Evolutionary conservation across 2,329 filamentous ascomycete species (phyloP).

Genomic region (Claviceps digitariae): DNA sequence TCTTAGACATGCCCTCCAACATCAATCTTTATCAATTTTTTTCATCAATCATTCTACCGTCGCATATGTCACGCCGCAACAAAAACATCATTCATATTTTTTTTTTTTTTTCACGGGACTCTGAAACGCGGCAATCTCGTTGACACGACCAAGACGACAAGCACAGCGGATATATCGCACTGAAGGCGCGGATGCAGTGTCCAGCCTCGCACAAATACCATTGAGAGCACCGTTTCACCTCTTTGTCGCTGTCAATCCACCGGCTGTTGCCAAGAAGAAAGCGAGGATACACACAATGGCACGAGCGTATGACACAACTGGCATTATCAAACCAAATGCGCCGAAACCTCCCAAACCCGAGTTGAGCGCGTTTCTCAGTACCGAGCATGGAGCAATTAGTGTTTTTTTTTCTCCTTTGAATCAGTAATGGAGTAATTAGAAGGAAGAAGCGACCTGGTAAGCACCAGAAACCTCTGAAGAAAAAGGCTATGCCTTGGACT

Average conservation of each 20-base stretch:
- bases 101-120: too few species aligned
- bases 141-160: not conserved
- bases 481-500: not conserved
- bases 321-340: conserved; percentile 21
- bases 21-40: not conserved
- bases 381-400: not conserved
- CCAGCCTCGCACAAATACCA: not conserved
- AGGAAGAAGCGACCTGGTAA: not conserved
- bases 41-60: not conserved
- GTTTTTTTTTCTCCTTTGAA: not conserved
- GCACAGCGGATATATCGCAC: not conserved
- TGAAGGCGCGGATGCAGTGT: not conserved
- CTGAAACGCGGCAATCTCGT: not conserved
- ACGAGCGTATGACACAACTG: conserved; percentile 25
- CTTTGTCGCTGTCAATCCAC: not conserved
- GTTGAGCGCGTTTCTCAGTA: not conserved
- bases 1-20: conserved; percentile 9
- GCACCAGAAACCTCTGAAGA: not conserved
- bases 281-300: conserved; percentile 13
- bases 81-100: not conserved
- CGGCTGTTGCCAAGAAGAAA: not conserved
- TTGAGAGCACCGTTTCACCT: not conserved
- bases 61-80: not conserved
- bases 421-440: not conserved
- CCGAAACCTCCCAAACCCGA: conserved; percentile 22